Evolutionary conservation across 2,329 filamentous ascomycete genomes (phyloP), one percentile per base, ranked within the genome.

Genomic region (Arthrobotrys musiformis): DNA sequence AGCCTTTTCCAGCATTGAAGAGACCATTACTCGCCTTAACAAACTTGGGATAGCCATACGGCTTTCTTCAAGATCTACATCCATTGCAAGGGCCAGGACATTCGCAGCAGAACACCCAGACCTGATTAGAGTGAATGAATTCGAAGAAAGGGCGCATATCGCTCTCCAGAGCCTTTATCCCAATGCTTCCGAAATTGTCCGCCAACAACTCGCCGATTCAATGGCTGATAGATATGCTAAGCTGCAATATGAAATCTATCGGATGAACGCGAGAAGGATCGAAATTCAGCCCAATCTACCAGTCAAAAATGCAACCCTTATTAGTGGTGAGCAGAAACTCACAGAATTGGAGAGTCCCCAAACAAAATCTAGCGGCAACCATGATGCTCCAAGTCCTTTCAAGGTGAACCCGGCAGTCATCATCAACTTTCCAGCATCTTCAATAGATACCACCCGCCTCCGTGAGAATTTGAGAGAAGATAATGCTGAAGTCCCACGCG

Each of bases 211-310:
- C 9, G 54, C 17, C 6, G 54, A 60, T 15, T 13, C 30, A 60
- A 60, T 60, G 54, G 40, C 54, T 19, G 54, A 60, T 15, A 60
- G 54, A 60, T 60, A 60, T n/a, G 54, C 30, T 6, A 60, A 26
- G 22, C 54, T 60, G n/a, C 54, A 22, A 13, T 60, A 60, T 15
- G 30, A 60, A 9, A 40, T 40, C 11, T 40, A 60, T 60, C 54
- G 54, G 40, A 42, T n/a, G 37, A n/a, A 30, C 17, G 40, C n/a
- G 22, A 28, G 15, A 2, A 22, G 11, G 22, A 7, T 6, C 30
- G 24, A 15, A 40, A 3, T 30, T 40, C 54, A 1, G 8, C n/a
- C 11, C 24, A 35, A 4, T 17, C 28, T 22, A 28, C 28, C 17
- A 60, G 30, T 24, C 8, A 4, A 1, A 22, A n/a, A 5, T n/a